phyloP scores from a whole-genome alignment of 495 filamentous ascomycete species.

The Neurospora hispaniola region DNA sequence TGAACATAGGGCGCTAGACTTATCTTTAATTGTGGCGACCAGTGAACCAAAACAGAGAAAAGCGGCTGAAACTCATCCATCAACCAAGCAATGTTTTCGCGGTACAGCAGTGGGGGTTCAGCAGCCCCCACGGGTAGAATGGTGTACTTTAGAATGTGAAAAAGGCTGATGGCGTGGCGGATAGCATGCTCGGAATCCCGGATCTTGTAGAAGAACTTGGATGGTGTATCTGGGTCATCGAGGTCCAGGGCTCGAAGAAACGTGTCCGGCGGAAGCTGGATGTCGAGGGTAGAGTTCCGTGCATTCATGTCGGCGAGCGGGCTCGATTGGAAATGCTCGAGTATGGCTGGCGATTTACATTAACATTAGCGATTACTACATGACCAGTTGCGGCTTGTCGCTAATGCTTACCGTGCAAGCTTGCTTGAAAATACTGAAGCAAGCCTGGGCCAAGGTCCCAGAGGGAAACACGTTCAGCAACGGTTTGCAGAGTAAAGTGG shows the following conservation, averaged over 20 bases:
- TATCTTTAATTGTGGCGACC: conserved; percentile 15
- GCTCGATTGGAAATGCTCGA: conserved; percentile 7
- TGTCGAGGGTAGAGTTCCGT: not conserved
- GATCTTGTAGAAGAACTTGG: conserved; percentile 11
- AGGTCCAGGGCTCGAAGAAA: conserved; percentile 8
- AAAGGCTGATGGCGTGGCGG: conserved; percentile 16
- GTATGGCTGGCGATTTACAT: conserved; percentile 8
- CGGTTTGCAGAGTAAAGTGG: conserved; percentile 29
- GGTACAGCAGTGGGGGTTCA: conserved; percentile 7
- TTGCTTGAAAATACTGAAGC: conserved; percentile 33
- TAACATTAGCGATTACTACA: not conserved
- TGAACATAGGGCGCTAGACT: conserved; percentile 15
- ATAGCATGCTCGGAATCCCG: conserved; percentile 14
- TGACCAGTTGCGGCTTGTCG: not conserved
- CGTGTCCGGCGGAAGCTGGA: conserved; percentile 15
- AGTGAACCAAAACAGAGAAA: conserved; percentile 14
- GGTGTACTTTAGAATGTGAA: conserved; percentile 12
- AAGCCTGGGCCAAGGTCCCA: conserved; percentile 36
- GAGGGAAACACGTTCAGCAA: conserved; percentile 25
- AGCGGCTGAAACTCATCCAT: conserved; percentile 27
- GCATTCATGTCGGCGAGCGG: not conserved
- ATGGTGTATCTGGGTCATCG: not conserved
- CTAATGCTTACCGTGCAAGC: conserved; percentile 25
- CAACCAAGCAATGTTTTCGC: conserved; percentile 23
- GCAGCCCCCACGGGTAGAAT: not conserved